These are phyloP conservation scores for Phytophthora megakarya DNA, from an alignment of 352 stramenopile genomes.

Conservation along the genomic window DNA sequence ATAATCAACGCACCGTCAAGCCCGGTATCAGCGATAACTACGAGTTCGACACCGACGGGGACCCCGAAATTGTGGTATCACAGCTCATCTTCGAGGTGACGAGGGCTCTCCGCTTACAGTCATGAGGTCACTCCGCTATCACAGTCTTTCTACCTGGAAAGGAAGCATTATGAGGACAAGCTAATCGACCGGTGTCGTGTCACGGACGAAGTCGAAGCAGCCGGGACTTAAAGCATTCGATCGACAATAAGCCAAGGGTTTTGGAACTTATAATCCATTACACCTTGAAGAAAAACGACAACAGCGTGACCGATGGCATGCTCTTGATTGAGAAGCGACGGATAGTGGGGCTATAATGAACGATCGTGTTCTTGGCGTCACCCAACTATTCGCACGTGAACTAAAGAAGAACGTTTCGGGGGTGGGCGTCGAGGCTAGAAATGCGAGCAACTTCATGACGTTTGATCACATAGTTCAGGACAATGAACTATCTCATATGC, in stretches of 20 bases:
- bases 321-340: slow-evolving; percentile 6
- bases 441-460: slow-evolving; percentile 18
- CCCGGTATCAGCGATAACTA: slow-evolving; percentile 3
- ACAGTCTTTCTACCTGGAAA: slow-evolving; percentile 3
- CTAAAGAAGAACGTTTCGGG: background rate
- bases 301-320: slow-evolving; percentile 12
- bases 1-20: slow-evolving; percentile 2
- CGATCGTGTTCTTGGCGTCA: background rate
- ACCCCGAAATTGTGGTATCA: slow-evolving; percentile 1
- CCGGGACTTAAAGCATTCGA: slow-evolving; percentile 10
- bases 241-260: slow-evolving; percentile 12
- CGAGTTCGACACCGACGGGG: slow-evolving; percentile 5
- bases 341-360: slow-evolving; percentile 14
- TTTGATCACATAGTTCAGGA: background rate
- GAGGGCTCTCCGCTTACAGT: background rate
- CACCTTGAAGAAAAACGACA: slow-evolving; percentile 15
- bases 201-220: background rate
- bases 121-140: slow-evolving; percentile 13
- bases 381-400: background rate
- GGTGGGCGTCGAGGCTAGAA: slow-evolving; percentile 11
- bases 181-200: background rate
- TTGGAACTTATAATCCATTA: slow-evolving; percentile 18
- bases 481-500: background rate
- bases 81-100: slow-evolving; percentile 17
- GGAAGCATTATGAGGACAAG: slow-evolving; percentile 8